phyloP scores from a whole-genome alignment of 2,329 filamentous ascomycete species.

The Epichloe scottii region DNA sequence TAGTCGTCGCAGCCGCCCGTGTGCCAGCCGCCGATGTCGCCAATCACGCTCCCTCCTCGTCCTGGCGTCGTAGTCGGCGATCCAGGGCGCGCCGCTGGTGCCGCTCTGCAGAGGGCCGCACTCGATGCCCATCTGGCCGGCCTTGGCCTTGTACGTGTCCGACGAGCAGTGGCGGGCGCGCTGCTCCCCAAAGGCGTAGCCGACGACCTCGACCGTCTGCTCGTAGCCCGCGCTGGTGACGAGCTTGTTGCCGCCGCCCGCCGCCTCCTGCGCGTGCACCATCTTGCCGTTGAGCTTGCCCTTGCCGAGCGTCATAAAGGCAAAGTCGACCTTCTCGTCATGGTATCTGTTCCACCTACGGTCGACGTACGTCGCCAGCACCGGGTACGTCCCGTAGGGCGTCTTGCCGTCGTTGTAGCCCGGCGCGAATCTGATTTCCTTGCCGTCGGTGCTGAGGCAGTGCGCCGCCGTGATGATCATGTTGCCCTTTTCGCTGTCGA shows the following conservation, averaged over 20 bases:
- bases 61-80: conserved; percentile 4
- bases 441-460: conserved; percentile 5
- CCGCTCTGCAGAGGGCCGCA: conserved; percentile 6
- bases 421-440: conserved; percentile 6
- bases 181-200: conserved; percentile 6
- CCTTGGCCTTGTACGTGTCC: conserved; percentile 5
- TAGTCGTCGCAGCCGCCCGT: conserved; percentile 8
- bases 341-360: conserved; percentile 2
- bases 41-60: conserved; percentile 5
- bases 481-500: conserved; percentile 6
- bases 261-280: conserved; percentile 6
- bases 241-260: conserved; percentile 7
- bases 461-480: conserved; percentile 8
- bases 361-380: conserved; percentile 4
- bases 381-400: conserved; percentile 8
- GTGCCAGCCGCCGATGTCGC: conserved; percentile 7
- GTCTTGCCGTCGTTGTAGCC: conserved; percentile 7
- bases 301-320: conserved; percentile 8
- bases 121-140: conserved; percentile 7
- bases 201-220: conserved; percentile 5
- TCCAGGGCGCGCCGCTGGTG: conserved; percentile 8
- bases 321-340: conserved; percentile 6
- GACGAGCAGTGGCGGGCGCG: conserved; percentile 6
- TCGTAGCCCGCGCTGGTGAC: conserved; percentile 5
- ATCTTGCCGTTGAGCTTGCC: conserved; percentile 4